Base-by-base conservation (phyloP, 129 eudicot species). In the Helianthus tuberosus region DNA sequence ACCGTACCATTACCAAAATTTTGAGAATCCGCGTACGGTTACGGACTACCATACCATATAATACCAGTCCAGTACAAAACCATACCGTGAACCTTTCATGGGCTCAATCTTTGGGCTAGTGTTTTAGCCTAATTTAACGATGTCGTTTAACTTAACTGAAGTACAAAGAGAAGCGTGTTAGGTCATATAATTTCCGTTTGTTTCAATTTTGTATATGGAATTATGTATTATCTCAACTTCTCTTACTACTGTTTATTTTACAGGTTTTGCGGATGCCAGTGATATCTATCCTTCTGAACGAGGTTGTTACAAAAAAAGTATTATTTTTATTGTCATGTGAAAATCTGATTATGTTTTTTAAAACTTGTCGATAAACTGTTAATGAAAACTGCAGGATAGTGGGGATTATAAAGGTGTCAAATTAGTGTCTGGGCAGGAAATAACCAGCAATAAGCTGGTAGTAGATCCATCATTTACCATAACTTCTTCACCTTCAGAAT, bases 211-310 rank as follows among this genome's bases (percentile, higher is more conserved):
- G 62, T 12, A 27, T 46, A 66, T 32, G 53, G 48, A 35, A n/a
- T n/a, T n/a, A n/a, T n/a, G n/a, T n/a, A n/a, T n/a, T n/a, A n/a
- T n/a, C n/a, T n/a, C n/a, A n/a, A n/a, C n/a, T n/a, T n/a, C 51
- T 66, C 20, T 75, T 39, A 16, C 63, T 58, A 23, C 46, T 48
- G 6, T 41, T 63, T 68, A 41, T 32, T 41, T 38, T 79, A 57
- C 90, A 94, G 99, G 99, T 90, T 74, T 75, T 94, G 68, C 83
- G 99, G 44, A 94, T 94, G 97, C 91, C 93, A 14, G 86, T 88
- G 36, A 54, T 50, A 66, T 77, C 96, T 52, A 16, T 94, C 38
- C 88, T 91, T 77, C 64, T 82, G 62, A 86, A 93, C 54, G 82
- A 88, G 97, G 98, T 93, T 20, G n/a, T 73, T 55, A 55, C 11